phyloP scores from a whole-genome alignment of 2,329 filamentous ascomycete genomes.

The Pezicula carpinea region DNA sequence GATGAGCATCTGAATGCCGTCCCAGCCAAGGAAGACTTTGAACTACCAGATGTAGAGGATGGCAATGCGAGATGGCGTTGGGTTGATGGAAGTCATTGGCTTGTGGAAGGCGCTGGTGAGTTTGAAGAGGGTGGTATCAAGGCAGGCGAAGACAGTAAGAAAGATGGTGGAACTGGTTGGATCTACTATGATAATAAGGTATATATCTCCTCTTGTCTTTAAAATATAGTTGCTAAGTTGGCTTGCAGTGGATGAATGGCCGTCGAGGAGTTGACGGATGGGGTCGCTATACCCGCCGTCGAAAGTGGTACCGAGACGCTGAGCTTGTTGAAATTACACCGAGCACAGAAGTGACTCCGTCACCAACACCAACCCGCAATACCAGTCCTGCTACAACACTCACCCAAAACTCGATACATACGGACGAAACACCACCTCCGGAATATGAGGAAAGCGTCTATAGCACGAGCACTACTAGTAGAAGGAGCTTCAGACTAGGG shows the following conservation, averaged over 20 bases:
- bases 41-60: constrained; percentile 61
- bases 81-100: constrained; percentile 83
- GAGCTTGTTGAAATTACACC: constrained; percentile 75
- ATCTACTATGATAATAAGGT: constrained; percentile 98
- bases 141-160: constrained; percentile 28
- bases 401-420: not conserved
- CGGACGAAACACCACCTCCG: constrained; percentile 4
- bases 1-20: constrained; percentile 89
- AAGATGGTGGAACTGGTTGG: constrained; percentile 67
- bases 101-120: constrained; percentile 69
- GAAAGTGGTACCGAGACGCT: constrained; percentile 96
- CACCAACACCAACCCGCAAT: constrained; percentile 32
- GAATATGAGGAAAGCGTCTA: constrained; percentile 11
- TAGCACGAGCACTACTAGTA: constrained; percentile 8
- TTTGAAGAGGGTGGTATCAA: constrained; percentile 38
- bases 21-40: constrained; percentile 68
- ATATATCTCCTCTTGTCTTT: constrained; percentile 11
- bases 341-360: constrained; percentile 39
- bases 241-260: constrained; percentile 76
- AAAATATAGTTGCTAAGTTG: constrained; percentile 9
- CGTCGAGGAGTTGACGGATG: constrained; percentile 83
- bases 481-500: constrained; percentile 13
- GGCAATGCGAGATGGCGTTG: constrained; percentile 68
- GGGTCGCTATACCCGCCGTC: constrained; percentile 86
- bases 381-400: constrained; percentile 19